Base-by-base conservation (phyloP, 768 basidiomycete genomes). In the Suillus lakei region DNA sequence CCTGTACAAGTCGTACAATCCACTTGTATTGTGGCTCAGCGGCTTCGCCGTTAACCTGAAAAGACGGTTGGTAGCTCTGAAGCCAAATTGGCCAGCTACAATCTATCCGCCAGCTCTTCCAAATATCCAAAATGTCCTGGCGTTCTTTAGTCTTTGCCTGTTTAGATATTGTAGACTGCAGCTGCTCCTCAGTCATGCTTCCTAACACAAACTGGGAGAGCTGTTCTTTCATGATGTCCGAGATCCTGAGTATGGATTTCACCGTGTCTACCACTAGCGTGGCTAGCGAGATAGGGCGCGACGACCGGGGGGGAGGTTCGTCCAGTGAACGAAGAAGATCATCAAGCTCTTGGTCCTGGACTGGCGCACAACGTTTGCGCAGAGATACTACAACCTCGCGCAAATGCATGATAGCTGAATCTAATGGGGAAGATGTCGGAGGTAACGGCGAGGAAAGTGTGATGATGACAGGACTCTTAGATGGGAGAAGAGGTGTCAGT, bases 211-310 rank as follows among this genome's bases (percentile, higher is more conserved):
- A 86, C 63, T 87, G 82, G 13, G 87, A 88, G 41, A 92, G 80
- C 69, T 92, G 91, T 34, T 83, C 78, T 72, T 87, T 90, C 88
- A 93, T 90, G n/a, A 79, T 74, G 48, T 89, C 86, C 0, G 85
- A 76, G 16, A 92, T 77, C 16, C 77, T 72, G 7, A 92, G 69
- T 51, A 87, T 82, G 4, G 78, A 77, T 66, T 79, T 85, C 36
- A 84, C 70, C 5, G 81, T 83, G 48, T 85, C 80, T 2, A 84
- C 70, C n/a, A 89, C 76, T 1, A 86, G 74, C 41, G 72, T 69
- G 9, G 90, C 85, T 5, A 89, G 79, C 12, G 76, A 69, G 32
- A 58, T 53, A 43, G 64, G 72, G 26, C 56, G 68, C n/a, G 74
- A 59, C 15, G 75, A 70, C 7, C 70, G 64, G 18, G 67, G 43